Conservation (phyloP, 331 rosid species). For the Malus hybrid region DNA sequence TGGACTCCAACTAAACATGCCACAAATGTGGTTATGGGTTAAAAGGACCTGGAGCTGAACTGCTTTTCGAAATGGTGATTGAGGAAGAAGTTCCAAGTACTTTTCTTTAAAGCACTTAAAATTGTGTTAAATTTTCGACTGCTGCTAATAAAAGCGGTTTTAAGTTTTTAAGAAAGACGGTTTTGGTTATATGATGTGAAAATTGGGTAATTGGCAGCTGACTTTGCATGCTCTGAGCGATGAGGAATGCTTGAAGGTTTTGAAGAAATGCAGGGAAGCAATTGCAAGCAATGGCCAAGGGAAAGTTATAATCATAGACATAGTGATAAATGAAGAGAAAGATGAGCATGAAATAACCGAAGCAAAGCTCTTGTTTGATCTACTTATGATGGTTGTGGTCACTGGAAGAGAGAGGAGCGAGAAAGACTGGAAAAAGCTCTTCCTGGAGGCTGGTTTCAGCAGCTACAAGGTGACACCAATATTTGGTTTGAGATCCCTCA, state of each 20-base stretch:
- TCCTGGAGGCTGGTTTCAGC: slow-evolving; percentile 41
- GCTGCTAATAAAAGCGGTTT: too few relatives aligned
- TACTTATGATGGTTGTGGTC: slow-evolving; percentile 28
- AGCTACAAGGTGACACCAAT: slow-evolving; percentile 29
- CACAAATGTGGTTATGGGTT: too few relatives aligned
- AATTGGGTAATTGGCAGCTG: slow-evolving; percentile 17
- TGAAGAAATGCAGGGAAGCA: slow-evolving; percentile 47
- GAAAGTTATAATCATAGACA: slow-evolving; percentile 44
- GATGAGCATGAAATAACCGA: slow-evolving; percentile 25
- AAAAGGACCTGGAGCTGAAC: too few relatives aligned
- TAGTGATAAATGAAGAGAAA: slow-evolving; percentile 24
- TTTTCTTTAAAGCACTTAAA: too few relatives aligned
- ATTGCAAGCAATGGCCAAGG: slow-evolving; percentile 27
- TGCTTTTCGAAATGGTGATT: too few relatives aligned
- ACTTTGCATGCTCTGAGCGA: slow-evolving; percentile 36
- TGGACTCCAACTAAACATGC: too few relatives aligned
- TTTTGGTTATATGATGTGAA: background rate
- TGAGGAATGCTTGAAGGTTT: slow-evolving; percentile 29
- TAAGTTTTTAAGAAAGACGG: background rate
- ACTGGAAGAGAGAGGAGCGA: slow-evolving; percentile 41
- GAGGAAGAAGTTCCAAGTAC: too few relatives aligned
- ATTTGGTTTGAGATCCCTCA: slow-evolving; percentile 37
- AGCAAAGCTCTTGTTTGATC: slow-evolving; percentile 32
- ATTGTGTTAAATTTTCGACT: too few relatives aligned
- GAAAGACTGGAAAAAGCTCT: slow-evolving; percentile 43